Percentiles rank a stretch among this genome's conserved stretches.
Evolutionary conservation across 2,329 filamentous ascomycete genomes (phyloP).

Genomic region (Mycogone perniciosa): DNA sequence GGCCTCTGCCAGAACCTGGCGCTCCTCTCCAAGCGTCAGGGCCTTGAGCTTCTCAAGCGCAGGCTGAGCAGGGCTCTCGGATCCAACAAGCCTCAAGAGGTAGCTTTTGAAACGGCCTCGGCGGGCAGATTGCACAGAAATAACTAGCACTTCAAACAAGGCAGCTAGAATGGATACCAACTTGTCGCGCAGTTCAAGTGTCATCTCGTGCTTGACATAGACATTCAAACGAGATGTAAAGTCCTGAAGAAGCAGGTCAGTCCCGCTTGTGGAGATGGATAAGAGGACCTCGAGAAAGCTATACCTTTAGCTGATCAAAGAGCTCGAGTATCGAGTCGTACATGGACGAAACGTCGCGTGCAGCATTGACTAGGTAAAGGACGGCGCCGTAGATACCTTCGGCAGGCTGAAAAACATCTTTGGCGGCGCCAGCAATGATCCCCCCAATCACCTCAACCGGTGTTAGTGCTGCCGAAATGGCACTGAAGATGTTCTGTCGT

Average conservation of each 20-base stretch:
- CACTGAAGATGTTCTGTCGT: conserved; percentile 28
- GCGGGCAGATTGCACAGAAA: conserved; percentile 36
- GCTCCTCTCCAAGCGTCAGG: conserved; percentile 36
- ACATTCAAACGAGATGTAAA: conserved; percentile 37
- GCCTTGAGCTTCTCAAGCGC: conserved; percentile 34
- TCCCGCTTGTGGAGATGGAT: not conserved
- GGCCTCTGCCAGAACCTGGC: conserved; percentile 39
- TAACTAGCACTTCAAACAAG: conserved; percentile 39
- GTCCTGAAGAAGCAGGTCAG: conserved; percentile 23
- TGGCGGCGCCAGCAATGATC: conserved; percentile 30
- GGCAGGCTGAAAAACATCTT: conserved; percentile 35
- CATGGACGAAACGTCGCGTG: conserved; percentile 36
- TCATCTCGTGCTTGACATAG: conserved; percentile 34
- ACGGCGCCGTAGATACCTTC: conserved; percentile 38
- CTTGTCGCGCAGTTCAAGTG: conserved; percentile 31
- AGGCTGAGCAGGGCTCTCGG: conserved; percentile 33
- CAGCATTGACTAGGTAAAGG: conserved; percentile 37
- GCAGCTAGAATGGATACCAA: conserved; percentile 36
- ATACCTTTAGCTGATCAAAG: conserved; percentile 34
- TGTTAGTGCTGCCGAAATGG: conserved; percentile 24
- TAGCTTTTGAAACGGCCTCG: conserved; percentile 36
- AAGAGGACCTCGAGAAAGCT: not conserved
- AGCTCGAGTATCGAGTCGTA: conserved; percentile 41
- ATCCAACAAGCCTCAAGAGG: conserved; percentile 34
- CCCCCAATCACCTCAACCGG: conserved; percentile 36